phyloP scores from a whole-genome alignment of 2,329 filamentous ascomycete species.

The Aureobasidium sp. region DNA sequence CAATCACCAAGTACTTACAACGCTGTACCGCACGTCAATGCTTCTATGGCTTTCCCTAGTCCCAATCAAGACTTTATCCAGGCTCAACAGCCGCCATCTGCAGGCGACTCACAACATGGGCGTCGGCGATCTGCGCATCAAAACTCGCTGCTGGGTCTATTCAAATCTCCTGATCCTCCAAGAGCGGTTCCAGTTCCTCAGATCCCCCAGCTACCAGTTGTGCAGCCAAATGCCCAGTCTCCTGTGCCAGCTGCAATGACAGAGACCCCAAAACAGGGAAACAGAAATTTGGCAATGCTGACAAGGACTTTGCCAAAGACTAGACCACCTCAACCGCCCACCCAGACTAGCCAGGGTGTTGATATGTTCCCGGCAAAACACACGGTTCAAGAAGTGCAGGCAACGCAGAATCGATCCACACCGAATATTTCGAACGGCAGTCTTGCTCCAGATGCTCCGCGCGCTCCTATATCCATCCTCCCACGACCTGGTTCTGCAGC shows the following conservation, averaged over 20 bases:
- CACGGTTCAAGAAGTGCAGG: conserved; percentile 11
- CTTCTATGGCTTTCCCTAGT: background rate
- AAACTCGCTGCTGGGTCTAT: conserved; percentile 40
- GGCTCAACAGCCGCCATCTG: background rate
- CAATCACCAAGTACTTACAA: background rate
- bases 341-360: background rate
- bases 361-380: conserved; percentile 18
- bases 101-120: background rate
- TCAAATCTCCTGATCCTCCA: conserved; percentile 30
- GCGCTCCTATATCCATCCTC: conserved; percentile 16
- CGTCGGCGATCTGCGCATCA: conserved; percentile 36
- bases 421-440: background rate
- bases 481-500: conserved; percentile 16
- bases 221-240: background rate
- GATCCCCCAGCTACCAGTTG: background rate
- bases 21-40: background rate
- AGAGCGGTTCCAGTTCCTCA: conserved; percentile 19
- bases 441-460: background rate
- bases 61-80: conserved; percentile 17
- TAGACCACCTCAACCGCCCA: conserved; percentile 16
- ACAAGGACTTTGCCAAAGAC: conserved; percentile 27
- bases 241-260: background rate
- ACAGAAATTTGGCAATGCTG: conserved; percentile 27
- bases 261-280: conserved; percentile 18
- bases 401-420: background rate